A percentile compares a stretch with the other conserved stretches of the same genome.
Evolutionary conservation across 2,329 filamentous ascomycete species (phyloP).

Genomic region (Aschersonia sp.): DNA sequence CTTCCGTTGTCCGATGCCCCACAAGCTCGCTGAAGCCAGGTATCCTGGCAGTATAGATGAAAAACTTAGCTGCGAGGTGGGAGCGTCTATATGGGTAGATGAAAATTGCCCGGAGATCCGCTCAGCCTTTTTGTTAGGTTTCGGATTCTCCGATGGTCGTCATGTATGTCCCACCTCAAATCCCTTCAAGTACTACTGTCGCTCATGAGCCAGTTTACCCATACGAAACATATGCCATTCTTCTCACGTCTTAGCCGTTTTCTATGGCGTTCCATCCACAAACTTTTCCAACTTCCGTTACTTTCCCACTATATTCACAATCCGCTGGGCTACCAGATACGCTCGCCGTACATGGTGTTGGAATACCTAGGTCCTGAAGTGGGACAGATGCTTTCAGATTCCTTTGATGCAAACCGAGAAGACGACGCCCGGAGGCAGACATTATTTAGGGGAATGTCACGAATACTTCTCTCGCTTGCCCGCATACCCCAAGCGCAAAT

Average conservation of each 20-base stretch:
- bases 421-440: slow-evolving; percentile 6
- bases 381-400: slow-evolving; percentile 14
- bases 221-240: slow-evolving; percentile 2
- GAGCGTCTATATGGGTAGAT: slow-evolving; percentile 17
- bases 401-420: slow-evolving; percentile 8
- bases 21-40: slow-evolving; percentile 7
- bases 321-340: background rate
- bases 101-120: slow-evolving; percentile 13
- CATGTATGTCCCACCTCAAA: slow-evolving; percentile 4
- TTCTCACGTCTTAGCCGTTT: slow-evolving; percentile 1
- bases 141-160: slow-evolving; percentile 6
- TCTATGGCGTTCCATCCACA: slow-evolving; percentile 3
- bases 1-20: slow-evolving; percentile 7
- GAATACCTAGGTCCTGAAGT: slow-evolving; percentile 11
- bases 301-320: slow-evolving; percentile 5
- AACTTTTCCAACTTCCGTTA: slow-evolving; percentile 4
- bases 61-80: slow-evolving; percentile 17
- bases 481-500: slow-evolving; percentile 14
- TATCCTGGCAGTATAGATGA: slow-evolving; percentile 15
- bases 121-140: slow-evolving; percentile 10
- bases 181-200: background rate
- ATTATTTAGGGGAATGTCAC: slow-evolving; percentile 11
- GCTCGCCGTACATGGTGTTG: slow-evolving; percentile 12
- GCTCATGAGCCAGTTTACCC: slow-evolving; percentile 8
- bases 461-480: slow-evolving; percentile 10